phyloP scores from a whole-genome alignment of 306 rosid species.

The Glycyrrhiza uralensis region DNA sequence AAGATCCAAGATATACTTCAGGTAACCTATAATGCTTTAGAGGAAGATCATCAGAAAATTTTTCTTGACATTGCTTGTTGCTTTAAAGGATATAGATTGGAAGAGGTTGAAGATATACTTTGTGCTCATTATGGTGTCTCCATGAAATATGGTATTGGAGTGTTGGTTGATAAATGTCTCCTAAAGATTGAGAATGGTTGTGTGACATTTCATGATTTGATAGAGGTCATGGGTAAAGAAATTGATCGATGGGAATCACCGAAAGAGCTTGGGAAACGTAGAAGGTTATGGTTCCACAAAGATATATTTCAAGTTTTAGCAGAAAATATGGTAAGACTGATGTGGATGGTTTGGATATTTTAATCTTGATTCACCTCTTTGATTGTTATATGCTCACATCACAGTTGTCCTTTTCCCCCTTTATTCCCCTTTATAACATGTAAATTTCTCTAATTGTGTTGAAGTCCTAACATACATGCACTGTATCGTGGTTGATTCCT shows the following conservation, averaged over 20 bases:
- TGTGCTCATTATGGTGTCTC: not conserved
- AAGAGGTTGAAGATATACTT: not conserved
- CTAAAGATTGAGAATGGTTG: not conserved
- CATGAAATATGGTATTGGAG: not conserved
- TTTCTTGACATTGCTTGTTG: conserved; percentile 23
- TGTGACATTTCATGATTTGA: conserved; percentile 8
- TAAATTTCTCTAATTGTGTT: not conserved
- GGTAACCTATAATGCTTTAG: conserved; percentile 1
- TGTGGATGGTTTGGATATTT: not conserved
- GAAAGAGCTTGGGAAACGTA: not conserved
- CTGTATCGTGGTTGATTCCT: not conserved
- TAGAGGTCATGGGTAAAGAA: conserved; percentile 12
- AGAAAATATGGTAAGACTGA: not conserved
- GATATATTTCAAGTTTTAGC: not conserved
- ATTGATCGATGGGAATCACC: not conserved
- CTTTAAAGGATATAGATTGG: not conserved
- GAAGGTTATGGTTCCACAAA: not conserved
- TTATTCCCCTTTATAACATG: too few species aligned
- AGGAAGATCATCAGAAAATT: not conserved
- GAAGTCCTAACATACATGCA: not conserved
- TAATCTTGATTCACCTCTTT: not conserved
- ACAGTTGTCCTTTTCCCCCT: not conserved
- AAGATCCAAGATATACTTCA: not conserved
- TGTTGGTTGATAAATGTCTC: conserved; percentile 16
- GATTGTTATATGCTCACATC: not conserved